A percentile compares a stretch with the other conserved stretches of the same genome.
These are phyloP conservation scores for Lactifluus echinatus DNA, from an alignment of 768 basidiomycete species.

Conservation along the genomic window DNA sequence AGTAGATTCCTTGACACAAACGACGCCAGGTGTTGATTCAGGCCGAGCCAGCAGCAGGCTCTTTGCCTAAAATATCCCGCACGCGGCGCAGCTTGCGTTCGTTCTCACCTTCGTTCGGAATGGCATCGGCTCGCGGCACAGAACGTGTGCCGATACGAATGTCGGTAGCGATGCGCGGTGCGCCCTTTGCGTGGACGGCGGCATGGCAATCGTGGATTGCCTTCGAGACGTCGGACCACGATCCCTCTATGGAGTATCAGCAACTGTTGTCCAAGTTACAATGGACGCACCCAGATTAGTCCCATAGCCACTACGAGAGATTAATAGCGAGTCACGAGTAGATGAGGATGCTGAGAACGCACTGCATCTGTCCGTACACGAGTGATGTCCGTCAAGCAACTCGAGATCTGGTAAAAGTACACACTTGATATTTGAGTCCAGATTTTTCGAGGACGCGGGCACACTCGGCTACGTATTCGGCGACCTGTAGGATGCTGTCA, in stretches of 20 bases:
- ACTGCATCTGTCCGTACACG: conserved; percentile 52
- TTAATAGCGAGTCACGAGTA: background rate
- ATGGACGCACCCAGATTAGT: conserved; percentile 67
- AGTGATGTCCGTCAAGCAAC: background rate
- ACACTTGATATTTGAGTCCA: conserved; percentile 76
- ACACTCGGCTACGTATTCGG: conserved; percentile 73
- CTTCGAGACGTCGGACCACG: conserved; percentile 75
- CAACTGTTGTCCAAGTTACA: background rate
- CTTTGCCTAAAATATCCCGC: conserved; percentile 57
- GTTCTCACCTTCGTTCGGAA: conserved; percentile 66
- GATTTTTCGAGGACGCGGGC: conserved; percentile 75
- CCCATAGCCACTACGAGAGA: conserved; percentile 64
- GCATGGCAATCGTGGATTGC: conserved; percentile 89
- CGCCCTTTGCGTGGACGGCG: conserved; percentile 72
- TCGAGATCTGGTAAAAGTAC: conserved; percentile 11
- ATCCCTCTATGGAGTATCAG: conserved; percentile 46
- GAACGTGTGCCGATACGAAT: conserved; percentile 90
- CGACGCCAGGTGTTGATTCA: background rate
- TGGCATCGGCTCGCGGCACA: conserved; percentile 21
- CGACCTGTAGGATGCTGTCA: conserved; percentile 41
- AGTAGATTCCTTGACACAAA: background rate
- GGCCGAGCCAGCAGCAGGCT: conserved; percentile 14
- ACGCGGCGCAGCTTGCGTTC: conserved; percentile 74
- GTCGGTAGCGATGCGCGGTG: conserved; percentile 78
- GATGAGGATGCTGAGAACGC: conserved; percentile 24